Base-by-base conservation (phyloP, 192 early-diverging fungal species). In the Dissophora ornata region DNA sequence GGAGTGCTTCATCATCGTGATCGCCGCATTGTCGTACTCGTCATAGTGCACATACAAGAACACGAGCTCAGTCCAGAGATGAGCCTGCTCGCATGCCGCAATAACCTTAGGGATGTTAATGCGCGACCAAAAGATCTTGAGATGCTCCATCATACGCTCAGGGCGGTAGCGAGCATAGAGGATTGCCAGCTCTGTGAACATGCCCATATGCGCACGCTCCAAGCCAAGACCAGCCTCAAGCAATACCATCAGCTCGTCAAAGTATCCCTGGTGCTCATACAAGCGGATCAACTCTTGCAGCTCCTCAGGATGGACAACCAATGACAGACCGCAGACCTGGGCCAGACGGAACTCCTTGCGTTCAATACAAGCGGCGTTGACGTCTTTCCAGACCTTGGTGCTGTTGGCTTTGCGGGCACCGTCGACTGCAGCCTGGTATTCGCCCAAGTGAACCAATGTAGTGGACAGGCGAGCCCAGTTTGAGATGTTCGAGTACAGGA, bases 101-200 rank as follows among this genome's bases (percentile, higher is more conserved):
- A 99, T 99, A 51, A 98, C 98, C 89, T 99, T 99, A 56, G 98
- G 97, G 55, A 98, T 98, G 81, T 99, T 99, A 85, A 98, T 92
- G 52, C 98, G 94, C 56, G 93, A 92, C 88, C 94, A 96, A 83
- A 96, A 98, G 50, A 98, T 86, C 78, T 96, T 95, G 62, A 99
- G 86, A 62, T 99, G 98, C 73, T 98, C 96, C 92, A 97, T 96
- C 82, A 98, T 90, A 55, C 92, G 89, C 64, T 97, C 97, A 0
- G 95, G 91, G 18, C 88, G 87, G 88, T 99, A 97, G 80, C 96
- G 98, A 75, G 94, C 92, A 85, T 99, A 99, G 67, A 98, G 82
- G 55, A 99, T 94, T 7, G 96, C 96, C 42, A 99, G 84, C 84
- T 99, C 98, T 0, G 98, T 99, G 73, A 99, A 99, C 98, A 99